Conservation (phyloP, 305 asterid genomes). For the Ajuga reptans region DNA sequence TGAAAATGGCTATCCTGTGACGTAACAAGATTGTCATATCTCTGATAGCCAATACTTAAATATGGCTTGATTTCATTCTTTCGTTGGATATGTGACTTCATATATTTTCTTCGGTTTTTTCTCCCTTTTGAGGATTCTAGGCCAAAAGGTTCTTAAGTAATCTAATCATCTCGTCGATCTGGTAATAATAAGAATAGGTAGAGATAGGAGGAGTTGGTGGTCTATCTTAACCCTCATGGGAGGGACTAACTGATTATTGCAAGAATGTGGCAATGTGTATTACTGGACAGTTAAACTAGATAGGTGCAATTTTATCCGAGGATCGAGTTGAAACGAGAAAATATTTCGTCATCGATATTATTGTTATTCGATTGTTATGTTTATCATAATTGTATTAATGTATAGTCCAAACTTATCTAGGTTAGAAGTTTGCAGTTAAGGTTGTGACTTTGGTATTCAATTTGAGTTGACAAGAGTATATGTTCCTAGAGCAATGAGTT, state of each 20-base stretch:
- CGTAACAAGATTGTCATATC: slow-evolving; percentile 22
- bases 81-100: slow-evolving; percentile 14
- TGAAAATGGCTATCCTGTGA: slow-evolving; percentile 25
- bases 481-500: too few species aligned
- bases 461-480: background rate
- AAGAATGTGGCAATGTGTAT: slow-evolving; percentile 24
- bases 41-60: slow-evolving; percentile 17
- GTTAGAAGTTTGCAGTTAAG: too few species aligned
- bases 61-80: slow-evolving; percentile 12
- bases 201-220: slow-evolving; percentile 12
- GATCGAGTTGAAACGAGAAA: background rate
- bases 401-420: too few species aligned
- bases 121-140: slow-evolving; percentile 13
- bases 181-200: slow-evolving; percentile 21
- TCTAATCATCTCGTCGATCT: slow-evolving; percentile 29
- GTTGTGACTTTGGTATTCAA: background rate
- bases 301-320: slow-evolving; percentile 4
- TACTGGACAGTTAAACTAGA: slow-evolving; percentile 7
- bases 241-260: slow-evolving; percentile 4
- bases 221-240: slow-evolving; percentile 9
- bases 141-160: slow-evolving; percentile 19
- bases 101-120: slow-evolving; percentile 1
- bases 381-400: background rate
- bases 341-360: background rate
- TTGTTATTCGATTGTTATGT: too few species aligned